Base-by-base conservation (phyloP, 2,329 filamentous ascomycete genomes). In the Cordyceps javanica region DNA sequence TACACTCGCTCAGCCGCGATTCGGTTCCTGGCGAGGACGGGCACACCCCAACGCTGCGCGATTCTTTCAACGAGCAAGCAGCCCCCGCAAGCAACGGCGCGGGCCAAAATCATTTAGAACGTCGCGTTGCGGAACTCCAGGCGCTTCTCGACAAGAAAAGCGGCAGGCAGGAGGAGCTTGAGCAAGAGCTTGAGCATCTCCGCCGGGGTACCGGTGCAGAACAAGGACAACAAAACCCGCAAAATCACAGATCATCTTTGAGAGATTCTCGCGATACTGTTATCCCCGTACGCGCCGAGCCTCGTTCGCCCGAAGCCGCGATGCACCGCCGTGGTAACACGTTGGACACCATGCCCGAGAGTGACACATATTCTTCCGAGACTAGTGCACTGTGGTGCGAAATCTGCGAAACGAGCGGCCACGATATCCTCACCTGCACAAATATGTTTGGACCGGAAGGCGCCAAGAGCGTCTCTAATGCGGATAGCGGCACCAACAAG, bases 361-460 rank as follows among this genome's bases (percentile, higher is more conserved):
- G 82, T 66, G 87, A 89, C 64, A 78, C 80, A 14, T 81, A 87
- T 70, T 89, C 88, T 38, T 84, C 82, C 28, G 89, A 91, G 68
- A 86, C 80, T 65, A 89, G 85, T 69, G 83, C 80, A 16, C 80
- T 92, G 61, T 96, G 90, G 89, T 97, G 93, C 73, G 94, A 97
- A 74, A 94, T 97, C 61, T 97, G 93, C 74, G 92, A 97, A 75
- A 90, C 89, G 34, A 82, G 84, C 48, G 92, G 93, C 16, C 93
- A 97, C 68, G 93, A 97, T 66, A 96, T 97, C 60, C 78, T 97
- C 58, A 95, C 90, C 23, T 97, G 93, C 78, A 91, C 89, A 55
- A 93, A 91, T 71, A 94, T 96, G 86, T 93, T 90, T 71, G 85
- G 81, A 2, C 69, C 75, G 8, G 75, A 75, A 26, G 69, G 70